Percentiles rank a stretch among this genome's conserved stretches.
Conservation (phyloP, 805 yeast genomes). For the Saitoella complicata region DNA sequence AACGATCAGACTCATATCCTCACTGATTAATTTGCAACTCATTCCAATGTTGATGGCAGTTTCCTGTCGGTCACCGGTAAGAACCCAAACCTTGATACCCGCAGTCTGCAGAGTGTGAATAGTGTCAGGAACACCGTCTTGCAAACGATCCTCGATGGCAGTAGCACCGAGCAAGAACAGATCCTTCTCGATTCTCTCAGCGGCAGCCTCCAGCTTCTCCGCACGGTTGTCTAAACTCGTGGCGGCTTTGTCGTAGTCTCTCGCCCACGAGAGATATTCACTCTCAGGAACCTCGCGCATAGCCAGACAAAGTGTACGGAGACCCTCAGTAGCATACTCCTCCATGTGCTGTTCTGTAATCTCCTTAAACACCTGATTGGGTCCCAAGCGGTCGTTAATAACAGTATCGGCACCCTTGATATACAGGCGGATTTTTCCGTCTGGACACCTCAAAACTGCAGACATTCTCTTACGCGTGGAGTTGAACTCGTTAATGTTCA, state of each 20-base stretch:
- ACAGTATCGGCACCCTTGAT: conserved; percentile 98
- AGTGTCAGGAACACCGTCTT: conserved; percentile 97
- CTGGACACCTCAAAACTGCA: conserved; percentile 84
- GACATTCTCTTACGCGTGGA: conserved; percentile 97
- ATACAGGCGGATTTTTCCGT: conserved; percentile 71
- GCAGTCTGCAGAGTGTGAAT: conserved; percentile 91
- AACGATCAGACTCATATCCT: conserved; percentile 85
- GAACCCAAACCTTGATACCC: conserved; percentile 92
- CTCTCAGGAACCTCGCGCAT: conserved; percentile 60
- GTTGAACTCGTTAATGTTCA: conserved; percentile 90
- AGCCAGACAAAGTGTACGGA: conserved; percentile 88
- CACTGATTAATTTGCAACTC: conserved; percentile 88
- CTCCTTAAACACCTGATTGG: conserved; percentile 38
- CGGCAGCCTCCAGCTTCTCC: conserved; percentile 67
- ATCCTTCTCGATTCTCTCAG: conserved; percentile 71
- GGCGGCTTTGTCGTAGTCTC: conserved; percentile 57
- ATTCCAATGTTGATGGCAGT: conserved; percentile 97
- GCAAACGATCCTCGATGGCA: conserved; percentile 94
- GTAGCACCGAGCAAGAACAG: conserved; percentile 84
- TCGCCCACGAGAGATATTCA: conserved; percentile 62
- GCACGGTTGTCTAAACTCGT: conserved; percentile 60
- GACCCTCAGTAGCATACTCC: conserved; percentile 92
- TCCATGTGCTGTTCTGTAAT: conserved; percentile 77
- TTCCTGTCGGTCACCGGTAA: conserved; percentile 97
- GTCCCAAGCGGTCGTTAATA: conserved; percentile 64